These are phyloP conservation scores for Neurospora sp. DNA, from an alignment of 495 filamentous ascomycete species.

Conservation along the genomic window DNA sequence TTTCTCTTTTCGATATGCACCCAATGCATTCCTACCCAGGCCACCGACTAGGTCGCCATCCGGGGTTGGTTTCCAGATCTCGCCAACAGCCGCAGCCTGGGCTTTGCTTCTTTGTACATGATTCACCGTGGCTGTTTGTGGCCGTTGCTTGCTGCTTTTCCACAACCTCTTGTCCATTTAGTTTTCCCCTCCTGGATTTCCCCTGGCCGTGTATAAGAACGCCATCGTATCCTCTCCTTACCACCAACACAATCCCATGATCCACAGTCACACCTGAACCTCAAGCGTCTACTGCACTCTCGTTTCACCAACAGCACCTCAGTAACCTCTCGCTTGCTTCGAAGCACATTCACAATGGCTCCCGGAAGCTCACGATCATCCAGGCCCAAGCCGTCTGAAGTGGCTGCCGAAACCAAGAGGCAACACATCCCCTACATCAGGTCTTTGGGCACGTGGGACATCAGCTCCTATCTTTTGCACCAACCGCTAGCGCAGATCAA, in stretches of 20 bases:
- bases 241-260: background rate
- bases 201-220: background rate
- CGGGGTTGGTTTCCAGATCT: background rate
- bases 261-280: background rate
- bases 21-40: background rate
- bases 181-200: background rate
- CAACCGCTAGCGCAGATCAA: constrained; percentile 30
- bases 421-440: constrained; percentile 50
- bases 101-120: background rate
- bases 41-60: background rate
- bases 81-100: background rate
- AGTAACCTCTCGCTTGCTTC: background rate
- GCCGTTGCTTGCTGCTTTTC: background rate
- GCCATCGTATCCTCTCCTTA: background rate
- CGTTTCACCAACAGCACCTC: background rate
- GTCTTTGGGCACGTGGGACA: constrained; percentile 31
- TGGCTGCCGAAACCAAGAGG: constrained; percentile 58
- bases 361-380: constrained; percentile 22
- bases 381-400: constrained; percentile 55
- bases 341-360: constrained; percentile 37
- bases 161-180: background rate
- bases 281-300: background rate
- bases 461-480: constrained; percentile 40
- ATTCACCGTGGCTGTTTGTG: background rate
- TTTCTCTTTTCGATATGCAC: background rate